Conservation (phyloP, 805 yeast genomes). For the Priceomyces haplophilus region DNA sequence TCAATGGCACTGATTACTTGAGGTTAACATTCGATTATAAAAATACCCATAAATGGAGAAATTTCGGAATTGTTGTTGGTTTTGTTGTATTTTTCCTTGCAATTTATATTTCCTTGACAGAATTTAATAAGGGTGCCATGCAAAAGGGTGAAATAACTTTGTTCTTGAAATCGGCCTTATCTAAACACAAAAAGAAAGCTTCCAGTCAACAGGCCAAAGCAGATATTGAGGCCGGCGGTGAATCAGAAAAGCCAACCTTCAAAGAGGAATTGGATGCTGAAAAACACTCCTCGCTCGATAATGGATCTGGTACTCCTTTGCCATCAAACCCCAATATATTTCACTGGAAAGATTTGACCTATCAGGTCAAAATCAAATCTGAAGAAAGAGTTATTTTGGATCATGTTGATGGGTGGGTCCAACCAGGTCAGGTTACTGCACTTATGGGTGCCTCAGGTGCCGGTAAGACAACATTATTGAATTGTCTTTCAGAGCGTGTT, state of each 20-base stretch:
- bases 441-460: constrained; percentile 88
- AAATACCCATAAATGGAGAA: constrained; percentile 72
- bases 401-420: constrained; percentile 60
- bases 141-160: constrained; percentile 42
- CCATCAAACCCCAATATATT: constrained; percentile 17
- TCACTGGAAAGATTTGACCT: constrained; percentile 39
- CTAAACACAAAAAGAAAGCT: constrained; percentile 24
- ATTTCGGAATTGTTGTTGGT: constrained; percentile 64
- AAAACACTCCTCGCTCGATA: constrained; percentile 8
- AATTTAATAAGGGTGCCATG: constrained; percentile 41
- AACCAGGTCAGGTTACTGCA: constrained; percentile 79
- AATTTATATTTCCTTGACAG: constrained; percentile 33
- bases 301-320: constrained; percentile 4
- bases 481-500: constrained; percentile 69
- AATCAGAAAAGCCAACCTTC: constrained; percentile 23
- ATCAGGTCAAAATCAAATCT: constrained; percentile 35
- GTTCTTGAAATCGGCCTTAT: constrained; percentile 27
- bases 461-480: constrained; percentile 76
- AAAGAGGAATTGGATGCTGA: constrained; percentile 29
- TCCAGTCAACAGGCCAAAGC: constrained; percentile 11
- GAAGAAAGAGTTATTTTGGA: constrained; percentile 44
- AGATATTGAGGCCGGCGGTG: constrained; percentile 20
- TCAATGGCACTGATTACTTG: constrained; percentile 61
- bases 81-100: constrained; percentile 43
- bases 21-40: constrained; percentile 46